Evolutionary conservation across 2,329 filamentous ascomycete genomes (phyloP).

Genomic region (Macrophomina phaseolina): DNA sequence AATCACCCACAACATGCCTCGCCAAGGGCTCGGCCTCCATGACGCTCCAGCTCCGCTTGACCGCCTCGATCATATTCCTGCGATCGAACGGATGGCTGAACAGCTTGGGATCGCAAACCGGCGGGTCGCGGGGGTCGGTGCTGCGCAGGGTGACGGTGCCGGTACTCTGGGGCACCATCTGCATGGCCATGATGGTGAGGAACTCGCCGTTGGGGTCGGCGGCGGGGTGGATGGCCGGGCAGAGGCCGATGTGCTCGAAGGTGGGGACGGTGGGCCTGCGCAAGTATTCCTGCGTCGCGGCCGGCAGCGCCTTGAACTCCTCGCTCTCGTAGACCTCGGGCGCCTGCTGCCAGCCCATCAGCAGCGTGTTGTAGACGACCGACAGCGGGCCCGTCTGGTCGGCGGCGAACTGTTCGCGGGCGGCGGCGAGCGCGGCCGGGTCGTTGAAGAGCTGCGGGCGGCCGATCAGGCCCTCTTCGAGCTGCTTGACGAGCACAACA

Average conservation of each 20-base stretch:
- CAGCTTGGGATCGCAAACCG: constrained; percentile 61
- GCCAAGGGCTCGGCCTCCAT: constrained; percentile 49
- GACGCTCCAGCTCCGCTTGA: constrained; percentile 50
- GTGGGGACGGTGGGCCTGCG: constrained; percentile 59
- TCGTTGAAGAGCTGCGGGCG: constrained; percentile 22
- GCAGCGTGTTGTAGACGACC: constrained; percentile 20
- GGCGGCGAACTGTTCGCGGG: constrained; percentile 6
- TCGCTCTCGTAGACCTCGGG: constrained; percentile 37
- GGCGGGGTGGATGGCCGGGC: constrained; percentile 16
- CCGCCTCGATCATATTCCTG: constrained; percentile 54
- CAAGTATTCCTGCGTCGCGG: constrained; percentile 52
- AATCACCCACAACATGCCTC: constrained; percentile 47
- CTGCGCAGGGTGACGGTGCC: constrained; percentile 62
- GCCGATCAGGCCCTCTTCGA: neutral
- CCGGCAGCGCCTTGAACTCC: constrained; percentile 59
- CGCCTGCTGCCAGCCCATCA: constrained; percentile 49
- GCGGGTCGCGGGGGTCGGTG: constrained; percentile 56
- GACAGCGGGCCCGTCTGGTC: constrained; percentile 18
- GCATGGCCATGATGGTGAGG: constrained; percentile 47
- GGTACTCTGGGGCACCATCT: constrained; percentile 56
- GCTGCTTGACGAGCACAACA: constrained; percentile 29
- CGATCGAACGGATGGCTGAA: constrained; percentile 62
- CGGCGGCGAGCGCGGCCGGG: constrained; percentile 14
- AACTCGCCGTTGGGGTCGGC: constrained; percentile 40
- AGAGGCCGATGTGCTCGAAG: constrained; percentile 57